Evolutionary conservation across 371 early-diverging fungal species (phyloP).

Genomic region (Entomophthora muscae): DNA sequence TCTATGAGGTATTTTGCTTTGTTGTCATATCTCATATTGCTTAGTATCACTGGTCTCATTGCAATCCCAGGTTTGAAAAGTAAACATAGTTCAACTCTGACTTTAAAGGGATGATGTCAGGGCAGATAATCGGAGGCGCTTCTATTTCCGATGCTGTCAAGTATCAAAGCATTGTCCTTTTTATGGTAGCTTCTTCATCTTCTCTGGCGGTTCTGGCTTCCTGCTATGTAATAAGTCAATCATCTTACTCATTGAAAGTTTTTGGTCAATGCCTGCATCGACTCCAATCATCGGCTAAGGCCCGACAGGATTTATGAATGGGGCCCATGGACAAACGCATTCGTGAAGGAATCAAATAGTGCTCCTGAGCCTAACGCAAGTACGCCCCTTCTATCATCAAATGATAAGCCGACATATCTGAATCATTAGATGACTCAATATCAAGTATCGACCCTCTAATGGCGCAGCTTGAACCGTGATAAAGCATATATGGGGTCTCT

Average conservation of each 20-base stretch:
- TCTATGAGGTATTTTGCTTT: slow-evolving; percentile 31
- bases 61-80: slow-evolving; percentile 12
- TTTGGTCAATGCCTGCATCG: not conserved
- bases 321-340: not conserved
- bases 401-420: no score
- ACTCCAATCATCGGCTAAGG: not conserved
- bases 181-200: slow-evolving; percentile 14
- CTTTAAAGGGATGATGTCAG: slow-evolving; percentile 13
- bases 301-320: not conserved
- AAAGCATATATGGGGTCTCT: no score
- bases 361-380: no score
- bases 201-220: slow-evolving; percentile 5
- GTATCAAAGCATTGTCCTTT: slow-evolving; percentile 15
- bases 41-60: slow-evolving; percentile 14
- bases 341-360: no score
- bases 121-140: slow-evolving; percentile 14
- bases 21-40: not conserved
- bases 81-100: not conserved
- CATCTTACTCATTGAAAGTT: not conserved
- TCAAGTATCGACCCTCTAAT: no score
- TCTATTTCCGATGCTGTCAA: slow-evolving; percentile 11
- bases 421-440: no score
- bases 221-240: not conserved
- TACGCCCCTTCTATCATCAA: no score
- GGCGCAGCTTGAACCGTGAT: no score